Evolutionary conservation across 2,329 filamentous ascomycete genomes (phyloP), one percentile per base, ranked within the genome.

Genomic region (Nannizziopsis arthrosporioides): DNA sequence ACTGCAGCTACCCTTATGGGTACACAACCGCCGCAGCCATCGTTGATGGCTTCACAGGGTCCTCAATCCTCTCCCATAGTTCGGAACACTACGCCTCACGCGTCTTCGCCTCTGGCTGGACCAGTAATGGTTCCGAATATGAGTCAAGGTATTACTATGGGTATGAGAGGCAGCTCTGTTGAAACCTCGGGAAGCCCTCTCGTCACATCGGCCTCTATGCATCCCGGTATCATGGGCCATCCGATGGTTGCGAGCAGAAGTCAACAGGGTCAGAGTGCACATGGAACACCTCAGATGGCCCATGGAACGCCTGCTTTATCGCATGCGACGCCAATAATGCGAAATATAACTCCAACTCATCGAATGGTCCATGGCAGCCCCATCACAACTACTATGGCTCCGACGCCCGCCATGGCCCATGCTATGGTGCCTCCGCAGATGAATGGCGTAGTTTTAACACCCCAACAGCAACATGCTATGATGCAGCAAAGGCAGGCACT

Each of bases 271-370:
- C 66, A 63, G 15, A 72, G 69, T 51, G 65, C 68, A 47, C 65
- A 73, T 49, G 69, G 70, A 9, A 73, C 70, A 14, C 70, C 70
- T 3, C 68, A 71, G 51, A 68, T 73, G 61, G 60, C 64, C 6
- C 67, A 71, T 42, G 65, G 68, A 36, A 72, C 69, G 2, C 69
- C 69, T 8, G 66, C 66, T 17, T 65, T 69, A 60, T 64, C 64
- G 15, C 69, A 72, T 49, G 66, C 69, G 17, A 73, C 70, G 3
- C 70, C 70, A 3, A 62, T 70, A 6, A 68, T 73, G 62, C 64
- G 68, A 45, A 69, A 72, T 53, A 67, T 64, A 5, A 72, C 70
- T 9, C 70, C 70, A 4, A 68, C 63, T 10, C 68, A 71, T 54
- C 63, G 69, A 1, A 69, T 73, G 60, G 60, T 58, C 19, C 69